Evolutionary conservation across 2,329 filamentous ascomycete genomes (phyloP).

Genomic region (Rutstroemia sp.): DNA sequence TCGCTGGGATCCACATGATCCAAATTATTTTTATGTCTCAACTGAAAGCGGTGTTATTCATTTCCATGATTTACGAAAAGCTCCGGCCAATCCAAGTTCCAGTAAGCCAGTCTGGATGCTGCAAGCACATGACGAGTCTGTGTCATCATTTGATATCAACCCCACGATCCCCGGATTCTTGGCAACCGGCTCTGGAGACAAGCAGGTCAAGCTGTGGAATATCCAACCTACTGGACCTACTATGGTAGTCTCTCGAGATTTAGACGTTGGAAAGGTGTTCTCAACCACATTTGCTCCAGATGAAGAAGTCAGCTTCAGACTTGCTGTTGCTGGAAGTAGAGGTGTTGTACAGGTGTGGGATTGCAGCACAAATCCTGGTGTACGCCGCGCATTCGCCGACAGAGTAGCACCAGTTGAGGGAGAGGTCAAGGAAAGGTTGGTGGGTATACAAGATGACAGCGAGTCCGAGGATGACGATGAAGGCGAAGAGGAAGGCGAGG

Average conservation of each 20-base stretch:
- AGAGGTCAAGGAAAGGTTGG: conserved; percentile 66
- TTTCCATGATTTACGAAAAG: conserved; percentile 78
- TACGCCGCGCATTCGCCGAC: conserved; percentile 75
- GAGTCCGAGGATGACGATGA: conserved; percentile 46
- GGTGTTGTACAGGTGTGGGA: conserved; percentile 84
- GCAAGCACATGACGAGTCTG: conserved; percentile 87
- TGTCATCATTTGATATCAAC: conserved; percentile 92
- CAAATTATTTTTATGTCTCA: conserved; percentile 90
- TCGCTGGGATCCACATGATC: conserved; percentile 86
- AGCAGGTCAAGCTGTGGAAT: conserved; percentile 96
- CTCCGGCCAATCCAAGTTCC: conserved; percentile 62
- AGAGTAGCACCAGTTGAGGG: conserved; percentile 55
- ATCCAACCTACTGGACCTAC: conserved; percentile 71
- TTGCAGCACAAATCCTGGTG: conserved; percentile 73
- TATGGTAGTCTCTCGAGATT: conserved; percentile 84
- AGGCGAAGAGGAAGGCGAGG: conserved; percentile 49
- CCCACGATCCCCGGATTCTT: conserved; percentile 83
- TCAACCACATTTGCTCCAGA: conserved; percentile 87
- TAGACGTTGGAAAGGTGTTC: conserved; percentile 94
- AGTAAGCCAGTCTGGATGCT: conserved; percentile 90
- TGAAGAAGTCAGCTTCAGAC: conserved; percentile 79
- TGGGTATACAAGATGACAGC: conserved; percentile 63
- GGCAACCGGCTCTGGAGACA: conserved; percentile 88
- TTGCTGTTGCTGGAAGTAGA: conserved; percentile 92
- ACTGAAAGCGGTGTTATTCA: conserved; percentile 90